Evolutionary conservation across 2,329 filamentous ascomycete genomes (phyloP).

Genomic region (Penicillium sp.): DNA sequence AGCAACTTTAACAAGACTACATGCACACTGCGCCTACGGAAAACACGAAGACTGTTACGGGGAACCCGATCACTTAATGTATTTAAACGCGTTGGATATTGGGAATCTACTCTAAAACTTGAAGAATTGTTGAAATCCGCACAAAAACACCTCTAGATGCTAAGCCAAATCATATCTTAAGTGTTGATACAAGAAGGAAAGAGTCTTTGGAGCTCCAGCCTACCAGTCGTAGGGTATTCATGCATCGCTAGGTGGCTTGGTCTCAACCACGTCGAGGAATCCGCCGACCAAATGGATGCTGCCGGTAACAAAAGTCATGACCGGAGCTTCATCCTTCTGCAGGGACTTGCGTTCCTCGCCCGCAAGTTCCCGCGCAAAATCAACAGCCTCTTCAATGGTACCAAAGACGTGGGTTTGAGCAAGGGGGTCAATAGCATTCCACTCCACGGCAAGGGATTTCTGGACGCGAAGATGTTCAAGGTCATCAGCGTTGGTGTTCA

Average conservation of each 20-base stretch:
- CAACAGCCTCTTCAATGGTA: constrained; percentile 70
- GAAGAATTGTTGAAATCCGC: constrained; percentile 31
- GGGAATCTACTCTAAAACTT: constrained; percentile 6
- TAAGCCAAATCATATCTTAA: constrained; percentile 17
- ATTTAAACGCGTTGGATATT: constrained; percentile 1
- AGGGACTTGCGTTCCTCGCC: constrained; percentile 31
- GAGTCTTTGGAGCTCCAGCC: constrained; percentile 13
- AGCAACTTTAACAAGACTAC: too few relatives aligned
- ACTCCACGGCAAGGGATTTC: constrained; percentile 60
- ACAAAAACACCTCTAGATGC: constrained; percentile 23
- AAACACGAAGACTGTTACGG: background rate
- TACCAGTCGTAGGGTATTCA: constrained; percentile 5
- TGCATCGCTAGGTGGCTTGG: constrained; percentile 29
- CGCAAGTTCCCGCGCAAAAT: constrained; percentile 52
- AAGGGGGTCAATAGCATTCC: constrained; percentile 56
- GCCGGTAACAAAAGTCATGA: constrained; percentile 73
- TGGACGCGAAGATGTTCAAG: constrained; percentile 65
- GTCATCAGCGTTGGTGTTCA: constrained; percentile 60
- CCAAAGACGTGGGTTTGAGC: constrained; percentile 57
- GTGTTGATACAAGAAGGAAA: constrained; percentile 26
- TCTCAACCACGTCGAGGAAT: constrained; percentile 69
- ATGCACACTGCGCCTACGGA: background rate
- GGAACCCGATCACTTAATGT: background rate
- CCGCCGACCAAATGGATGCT: constrained; percentile 83
- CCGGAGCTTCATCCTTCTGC: constrained; percentile 41